Evolutionary conservation across 2,329 filamentous ascomycete species (phyloP), one percentile per base, ranked within the genome.

Genomic region (Cercospora sp.): DNA sequence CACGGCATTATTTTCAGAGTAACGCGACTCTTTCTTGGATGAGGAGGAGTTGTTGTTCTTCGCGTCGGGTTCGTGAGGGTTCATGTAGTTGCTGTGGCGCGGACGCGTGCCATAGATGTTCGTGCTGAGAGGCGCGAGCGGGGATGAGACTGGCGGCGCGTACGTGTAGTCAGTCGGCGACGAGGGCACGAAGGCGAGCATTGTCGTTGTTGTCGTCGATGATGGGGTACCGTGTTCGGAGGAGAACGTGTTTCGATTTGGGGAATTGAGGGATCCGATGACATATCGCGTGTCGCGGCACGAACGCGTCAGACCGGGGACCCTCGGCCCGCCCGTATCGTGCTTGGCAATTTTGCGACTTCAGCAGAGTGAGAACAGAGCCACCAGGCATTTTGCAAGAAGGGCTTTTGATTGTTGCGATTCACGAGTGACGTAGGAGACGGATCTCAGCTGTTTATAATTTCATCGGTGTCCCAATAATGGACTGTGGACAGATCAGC

Each of bases 61-160:
- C 55, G 55, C 55, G 55, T 59, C 55, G 30, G n/a, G 30, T 33
- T 59, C 55, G 55, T 59, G 30, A 36, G 55, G 6, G 57, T 62
- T 69, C 48, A 72, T 69, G 60, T 65, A 58, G 20, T 67, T 65
- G 57, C 58, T 53, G 55, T 66, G 67, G 33, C 51, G 48, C 48
- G 48, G 58, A 13, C 65, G 72, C 51, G 66, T 66, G 70, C 72
- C 73, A 74, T 75, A 64, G 67, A 75, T 75, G 69, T 83, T 82
- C 63, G 76, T 74, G 69, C 80, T 80, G 64, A 80, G 80, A 65
- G 81, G 80, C 18, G 81, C 81, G 16, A 84, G 79, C 70, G 82
- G 82, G 61, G 81, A 83, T 3, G 81, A 77, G 36, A 73, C 68
- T n/a, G 69, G 58, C 18, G 76, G 76, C n/a, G 72, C 68, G 72